phyloP scores from a whole-genome alignment of 2,329 filamentous ascomycete genomes.

The Talaromyces islandicus region DNA sequence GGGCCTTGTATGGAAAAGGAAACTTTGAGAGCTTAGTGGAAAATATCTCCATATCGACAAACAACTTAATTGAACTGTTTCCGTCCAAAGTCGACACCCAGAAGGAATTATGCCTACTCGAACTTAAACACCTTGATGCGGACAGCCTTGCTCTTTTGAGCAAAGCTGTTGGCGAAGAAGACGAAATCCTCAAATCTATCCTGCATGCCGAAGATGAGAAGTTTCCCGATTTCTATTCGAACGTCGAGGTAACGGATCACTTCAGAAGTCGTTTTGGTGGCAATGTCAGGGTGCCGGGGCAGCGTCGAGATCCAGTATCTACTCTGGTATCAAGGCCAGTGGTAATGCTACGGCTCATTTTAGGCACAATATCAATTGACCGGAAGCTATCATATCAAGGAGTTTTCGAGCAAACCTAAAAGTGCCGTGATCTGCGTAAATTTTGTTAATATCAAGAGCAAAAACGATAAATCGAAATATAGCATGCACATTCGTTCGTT shows the following conservation, averaged over 20 bases:
- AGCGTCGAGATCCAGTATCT: neutral
- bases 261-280: neutral
- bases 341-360: neutral
- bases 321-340: neutral
- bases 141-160: too few relatives aligned
- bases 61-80: too few relatives aligned
- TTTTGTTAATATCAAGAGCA: neutral
- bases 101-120: too few relatives aligned
- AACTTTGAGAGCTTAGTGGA: too few relatives aligned
- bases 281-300: neutral
- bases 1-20: too few relatives aligned
- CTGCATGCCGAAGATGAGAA: neutral
- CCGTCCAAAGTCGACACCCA: too few relatives aligned
- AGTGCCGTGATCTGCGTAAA: neutral
- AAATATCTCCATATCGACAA: too few relatives aligned
- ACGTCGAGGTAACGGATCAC: neutral
- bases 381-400: too few relatives aligned
- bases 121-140: too few relatives aligned
- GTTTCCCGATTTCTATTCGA: neutral
- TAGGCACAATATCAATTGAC: neutral
- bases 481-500: neutral
- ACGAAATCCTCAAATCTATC: too few relatives aligned
- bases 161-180: too few relatives aligned
- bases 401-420: neutral
- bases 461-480: neutral